Conservation (phyloP, 164 flowering plant genomes). For the Vitis vinifera region ASM3070453v1 NC_081818.1:681001-681500, state of each 20-base stretch:
- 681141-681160: conserved; percentile 5
- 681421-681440: too few relatives aligned
- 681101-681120: conserved; percentile 76
- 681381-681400: conserved; percentile 53
- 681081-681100: conserved; percentile 83
- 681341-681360: conserved; percentile 56
- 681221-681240: conserved; percentile 43
- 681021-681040: conserved; percentile 51
- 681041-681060: conserved; percentile 77
- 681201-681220: too few relatives aligned
- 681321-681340: conserved; percentile 69
- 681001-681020: conserved; percentile 2
- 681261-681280: conserved; percentile 36
- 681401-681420: conserved; percentile 24
- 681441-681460: too few relatives aligned
- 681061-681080: conserved; percentile 63
- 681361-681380: conserved; percentile 50
- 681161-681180: too few relatives aligned
- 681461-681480: too few relatives aligned
- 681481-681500: too few relatives aligned
- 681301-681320: conserved; percentile 40
- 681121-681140: conserved; percentile 84
- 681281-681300: conserved; percentile 68
- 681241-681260: conserved; percentile 49
- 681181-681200: too few relatives aligned